Base-by-base conservation (phyloP, 495 filamentous ascomycete genomes). In the Chaetomium cochliodes region DNA sequence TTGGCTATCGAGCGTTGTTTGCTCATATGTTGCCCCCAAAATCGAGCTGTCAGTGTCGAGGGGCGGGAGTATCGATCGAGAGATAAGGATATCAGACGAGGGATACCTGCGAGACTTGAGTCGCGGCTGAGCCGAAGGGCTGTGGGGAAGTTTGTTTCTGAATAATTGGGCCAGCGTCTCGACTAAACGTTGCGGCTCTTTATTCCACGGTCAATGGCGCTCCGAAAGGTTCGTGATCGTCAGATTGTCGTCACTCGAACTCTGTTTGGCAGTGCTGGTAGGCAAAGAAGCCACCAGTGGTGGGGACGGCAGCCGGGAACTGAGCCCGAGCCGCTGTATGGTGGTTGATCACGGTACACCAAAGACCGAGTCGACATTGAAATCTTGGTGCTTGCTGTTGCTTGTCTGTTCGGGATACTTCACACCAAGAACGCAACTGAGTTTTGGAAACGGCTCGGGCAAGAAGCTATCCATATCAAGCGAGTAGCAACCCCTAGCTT, bases 231-330 rank as follows among this genome's bases (percentile, higher is more conserved):
- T 42, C 8, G 22, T 53, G 33, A 52, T 63, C 4, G 60, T 26
- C 53, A 66, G 30, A 22, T 56, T 62, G 44, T 58, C 61, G 65
- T 66, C 61, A 63, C 65, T 57, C 5, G 37, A 12, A 22, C 37
- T 56, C 51, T 30, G 16, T n/a, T 53, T 13, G 20, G 22, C n/a
- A 5, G 23, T 28, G 22, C 59, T 53, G 7, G 20, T 44, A n/a
- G 22, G 55, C n/a, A 20, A 20, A 30, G 20, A 37, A 60, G 28
- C 44, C 46, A 46, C 25, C 5, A 20, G 9, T 30, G 44, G 58
- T 60, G 58, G 58, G 20, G 26, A 60, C 46, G 23, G 28, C 20
- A 25, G 39, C 56, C 39, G 49, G 39, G 25, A 47, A 20, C 25
- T 55, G 39, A 7, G 41, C 6, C 11, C 52, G 41, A 22, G 13